Percentiles rank a stretch among this genome's conserved stretches.
Conservation (phyloP, 2,329 filamentous ascomycete genomes). For the Tolypocladium tropicale region DNA sequence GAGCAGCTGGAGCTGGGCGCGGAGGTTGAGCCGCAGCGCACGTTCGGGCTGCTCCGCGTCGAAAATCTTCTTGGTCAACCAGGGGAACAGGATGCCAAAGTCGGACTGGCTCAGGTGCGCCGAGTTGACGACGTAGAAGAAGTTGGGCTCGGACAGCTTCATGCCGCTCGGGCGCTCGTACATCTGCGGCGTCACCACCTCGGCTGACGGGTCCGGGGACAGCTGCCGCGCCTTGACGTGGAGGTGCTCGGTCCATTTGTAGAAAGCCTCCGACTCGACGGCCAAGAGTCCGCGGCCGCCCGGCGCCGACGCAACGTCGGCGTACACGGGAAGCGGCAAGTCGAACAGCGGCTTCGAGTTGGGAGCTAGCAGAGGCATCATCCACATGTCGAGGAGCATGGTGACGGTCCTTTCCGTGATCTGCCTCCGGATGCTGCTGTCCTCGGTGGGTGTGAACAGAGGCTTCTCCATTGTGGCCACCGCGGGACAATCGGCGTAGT, state of each 20-base stretch:
- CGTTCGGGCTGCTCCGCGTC: conserved; percentile 47
- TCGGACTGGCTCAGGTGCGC: conserved; percentile 78
- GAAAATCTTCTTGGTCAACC: conserved; percentile 50
- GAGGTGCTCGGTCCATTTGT: conserved; percentile 66
- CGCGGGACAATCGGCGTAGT: conserved; percentile 46
- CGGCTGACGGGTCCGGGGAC: conserved; percentile 41
- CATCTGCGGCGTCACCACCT: conserved; percentile 27
- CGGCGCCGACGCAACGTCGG: conserved; percentile 34
- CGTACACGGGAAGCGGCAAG: conserved; percentile 65
- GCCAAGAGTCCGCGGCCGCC: conserved; percentile 54
- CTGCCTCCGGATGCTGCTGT: conserved; percentile 50
- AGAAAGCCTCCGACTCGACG: conserved; percentile 67
- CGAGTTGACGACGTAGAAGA: conserved; percentile 65
- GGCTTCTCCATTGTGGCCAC: conserved; percentile 39
- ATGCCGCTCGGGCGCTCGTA: conserved; percentile 33
- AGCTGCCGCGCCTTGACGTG: conserved; percentile 57
- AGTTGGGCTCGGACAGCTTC: conserved; percentile 43
- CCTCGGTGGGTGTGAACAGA: conserved; percentile 47
- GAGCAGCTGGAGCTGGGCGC: conserved; percentile 47
- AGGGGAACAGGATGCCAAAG: conserved; percentile 74
- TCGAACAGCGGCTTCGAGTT: conserved; percentile 54
- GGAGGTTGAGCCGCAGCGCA: conserved; percentile 46
- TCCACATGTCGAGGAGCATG: conserved; percentile 73
- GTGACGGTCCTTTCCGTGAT: conserved; percentile 57
- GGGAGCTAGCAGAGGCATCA: conserved; percentile 57